Evolutionary conservation across 345 rosid genomes (phyloP).

Genomic region (Anacardium occidentale): DNA sequence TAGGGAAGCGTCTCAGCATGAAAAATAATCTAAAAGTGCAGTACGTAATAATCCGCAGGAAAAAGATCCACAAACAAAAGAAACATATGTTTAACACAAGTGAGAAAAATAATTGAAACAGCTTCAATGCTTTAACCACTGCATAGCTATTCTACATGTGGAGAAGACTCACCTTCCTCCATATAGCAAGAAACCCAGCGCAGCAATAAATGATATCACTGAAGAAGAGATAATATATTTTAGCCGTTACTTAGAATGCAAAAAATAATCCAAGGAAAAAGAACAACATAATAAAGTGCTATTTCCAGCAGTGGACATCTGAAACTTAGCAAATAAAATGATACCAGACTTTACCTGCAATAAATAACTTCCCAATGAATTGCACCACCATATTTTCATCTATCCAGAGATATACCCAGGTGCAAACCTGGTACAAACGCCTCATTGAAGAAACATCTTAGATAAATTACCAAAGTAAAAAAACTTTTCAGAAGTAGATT

Average conservation of each 20-base stretch:
- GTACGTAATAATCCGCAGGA: constrained; percentile 2
- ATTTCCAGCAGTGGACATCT: constrained; percentile 4
- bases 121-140: constrained; percentile 15
- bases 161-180: constrained; percentile 84
- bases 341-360: constrained; percentile 60
- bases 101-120: constrained; percentile 9
- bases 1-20: constrained; percentile 95
- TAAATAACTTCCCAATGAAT: constrained; percentile 76
- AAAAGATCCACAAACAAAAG: constrained; percentile 11
- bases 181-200: constrained; percentile 85
- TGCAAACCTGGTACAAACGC: constrained; percentile 58
- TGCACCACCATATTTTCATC: constrained; percentile 70
- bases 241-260: neutral
- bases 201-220: constrained; percentile 90
- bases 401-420: constrained; percentile 86
- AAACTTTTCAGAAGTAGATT: neutral
- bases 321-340: constrained; percentile 19
- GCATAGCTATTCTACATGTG: constrained; percentile 8
- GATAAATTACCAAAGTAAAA: neutral
- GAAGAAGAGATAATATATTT: constrained; percentile 21
- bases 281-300: neutral
- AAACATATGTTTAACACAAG: constrained; percentile 13
- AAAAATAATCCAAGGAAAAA: neutral
- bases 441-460: constrained; percentile 20
- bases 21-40: constrained; percentile 65